Base-by-base conservation (phyloP, 257 asterid genomes). In the Solanum sparsipilum region DNA sequence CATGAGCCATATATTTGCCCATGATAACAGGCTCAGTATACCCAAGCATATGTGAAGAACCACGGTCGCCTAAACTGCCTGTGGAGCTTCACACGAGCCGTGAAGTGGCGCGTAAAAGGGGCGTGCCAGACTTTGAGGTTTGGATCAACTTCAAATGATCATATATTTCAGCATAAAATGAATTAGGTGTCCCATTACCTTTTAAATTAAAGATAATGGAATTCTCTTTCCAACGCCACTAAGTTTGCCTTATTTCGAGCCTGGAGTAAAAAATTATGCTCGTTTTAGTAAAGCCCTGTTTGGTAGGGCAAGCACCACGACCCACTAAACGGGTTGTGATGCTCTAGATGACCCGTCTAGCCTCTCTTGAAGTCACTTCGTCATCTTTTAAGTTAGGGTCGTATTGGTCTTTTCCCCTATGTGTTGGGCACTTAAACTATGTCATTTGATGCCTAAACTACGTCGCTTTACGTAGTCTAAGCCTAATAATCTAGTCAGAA, bases 31-130 rank as follows among this genome's bases (percentile, higher is more conserved):
- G n/a, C n/a, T 16, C n/a, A 18, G 9, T 6, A 52, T 18, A 18
- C 63, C 58, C 9, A 52, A 6, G 10, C 23, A 18, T 52, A 4
- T 18, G 4, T 18, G 63, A 16, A 52, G n/a, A 52, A 18, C n/a
- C n/a, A 52, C 1, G 2, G 1, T 52, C n/a, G 0, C 4, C 9
- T 52, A 18, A 52, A 6, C 0, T 1, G n/a, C 9, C 10, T 0
- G 4, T 52, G 1, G 23, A 18, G 63, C 23, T 18, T 52, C 63
- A 52, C 63, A 52, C 1, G 23, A 52, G n/a, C n/a, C 4, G 1
- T 52, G n/a, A 52, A 18, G n/a, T 18, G n/a, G n/a, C 1, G 7
- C 9, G 23, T 52, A 4, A 52, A 52, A 52, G 63, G 23, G 63
- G 23, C 10, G 8, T 52, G 63, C 4, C n/a, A 52, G 1, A 18